Conservation (phyloP, 1,284 basidiomycete species). For the Moesziomyces parantarcticus region DNA sequence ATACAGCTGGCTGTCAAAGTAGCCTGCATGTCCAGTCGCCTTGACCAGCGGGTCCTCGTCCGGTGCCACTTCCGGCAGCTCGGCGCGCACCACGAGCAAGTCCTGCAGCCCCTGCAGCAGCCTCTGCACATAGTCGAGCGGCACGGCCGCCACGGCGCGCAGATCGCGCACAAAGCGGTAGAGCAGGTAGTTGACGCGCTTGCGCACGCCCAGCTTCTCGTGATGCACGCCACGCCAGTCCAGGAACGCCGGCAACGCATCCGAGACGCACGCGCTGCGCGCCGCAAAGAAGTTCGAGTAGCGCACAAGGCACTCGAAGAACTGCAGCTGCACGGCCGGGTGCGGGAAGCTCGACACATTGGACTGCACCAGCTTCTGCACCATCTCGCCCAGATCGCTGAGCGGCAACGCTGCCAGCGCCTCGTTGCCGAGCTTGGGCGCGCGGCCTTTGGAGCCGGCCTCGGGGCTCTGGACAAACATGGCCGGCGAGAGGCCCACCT, state of each 20-base stretch:
- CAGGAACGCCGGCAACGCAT: slow-evolving; percentile 86
- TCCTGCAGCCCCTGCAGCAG: slow-evolving; percentile 68
- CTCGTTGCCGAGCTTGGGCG: slow-evolving; percentile 50
- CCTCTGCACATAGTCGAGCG: slow-evolving; percentile 76
- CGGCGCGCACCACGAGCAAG: slow-evolving; percentile 70
- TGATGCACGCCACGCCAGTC: slow-evolving; percentile 91
- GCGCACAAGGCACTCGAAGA: slow-evolving; percentile 90
- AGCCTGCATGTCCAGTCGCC: slow-evolving; percentile 78
- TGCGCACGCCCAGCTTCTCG: slow-evolving; percentile 77
- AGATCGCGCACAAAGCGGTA: slow-evolving; percentile 87
- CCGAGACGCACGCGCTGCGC: slow-evolving; percentile 79
- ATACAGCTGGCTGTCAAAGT: slow-evolving; percentile 92
- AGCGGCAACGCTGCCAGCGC: slow-evolving; percentile 73
- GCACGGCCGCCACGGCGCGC: slow-evolving; percentile 78
- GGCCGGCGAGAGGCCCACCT: slow-evolving; percentile 60
- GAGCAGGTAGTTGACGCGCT: slow-evolving; percentile 91
- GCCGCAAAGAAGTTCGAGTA: slow-evolving; percentile 93
- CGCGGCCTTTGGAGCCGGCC: slow-evolving; percentile 51
- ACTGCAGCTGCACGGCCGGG: slow-evolving; percentile 87
- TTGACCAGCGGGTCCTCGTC: slow-evolving; percentile 77
- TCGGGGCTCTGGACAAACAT: slow-evolving; percentile 62
- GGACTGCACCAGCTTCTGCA: slow-evolving; percentile 84
- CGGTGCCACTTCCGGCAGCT: slow-evolving; percentile 72
- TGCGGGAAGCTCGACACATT: slow-evolving; percentile 86
- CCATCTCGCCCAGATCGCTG: slow-evolving; percentile 88